Percentiles rank a stretch among this genome's conserved stretches.
Evolutionary conservation across 2,329 filamentous ascomycete species (phyloP).

Genomic region (Cladosporium sp.): DNA sequence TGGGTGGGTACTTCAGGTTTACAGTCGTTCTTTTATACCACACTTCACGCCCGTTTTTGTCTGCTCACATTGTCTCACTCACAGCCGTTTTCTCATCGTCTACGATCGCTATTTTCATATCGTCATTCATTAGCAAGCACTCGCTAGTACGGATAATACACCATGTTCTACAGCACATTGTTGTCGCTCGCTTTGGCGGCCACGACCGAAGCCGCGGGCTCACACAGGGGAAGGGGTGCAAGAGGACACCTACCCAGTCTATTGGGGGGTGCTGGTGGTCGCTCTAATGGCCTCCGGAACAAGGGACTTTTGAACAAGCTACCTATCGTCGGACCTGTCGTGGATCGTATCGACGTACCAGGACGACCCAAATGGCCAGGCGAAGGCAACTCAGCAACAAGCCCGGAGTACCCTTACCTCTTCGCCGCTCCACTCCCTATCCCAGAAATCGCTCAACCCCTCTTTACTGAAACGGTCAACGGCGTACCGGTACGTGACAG

Average conservation of each 20-base stretch:
- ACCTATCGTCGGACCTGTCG: slow-evolving; percentile 8
- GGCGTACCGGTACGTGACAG: slow-evolving; percentile 27
- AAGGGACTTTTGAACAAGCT: slow-evolving; percentile 8
- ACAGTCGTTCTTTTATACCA: slow-evolving; percentile 11
- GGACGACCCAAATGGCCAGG: slow-evolving; percentile 18
- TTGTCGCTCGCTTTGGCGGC: slow-evolving; percentile 15
- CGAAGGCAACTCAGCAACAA: slow-evolving; percentile 24
- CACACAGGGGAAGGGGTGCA: neutral
- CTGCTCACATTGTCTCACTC: slow-evolving; percentile 11
- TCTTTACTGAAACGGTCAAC: slow-evolving; percentile 38
- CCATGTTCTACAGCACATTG: slow-evolving; percentile 9
- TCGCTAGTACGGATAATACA: neutral
- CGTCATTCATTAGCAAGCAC: neutral
- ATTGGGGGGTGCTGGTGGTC: neutral
- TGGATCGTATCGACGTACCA: slow-evolving; percentile 6
- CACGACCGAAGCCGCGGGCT: slow-evolving; percentile 1
- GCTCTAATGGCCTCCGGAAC: neutral
- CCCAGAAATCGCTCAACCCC: slow-evolving; percentile 25
- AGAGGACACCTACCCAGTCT: neutral
- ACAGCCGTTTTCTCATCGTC: neutral
- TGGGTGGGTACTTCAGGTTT: neutral
- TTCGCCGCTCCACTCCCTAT: slow-evolving; percentile 27
- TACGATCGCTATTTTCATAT: neutral
- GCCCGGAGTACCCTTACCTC: slow-evolving; percentile 27
- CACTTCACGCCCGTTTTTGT: neutral